A percentile compares a stretch with the other conserved stretches of the same genome.
phyloP scores from a whole-genome alignment of 176 grass and related monocot species.

The Luzula sylvatica region DNA sequence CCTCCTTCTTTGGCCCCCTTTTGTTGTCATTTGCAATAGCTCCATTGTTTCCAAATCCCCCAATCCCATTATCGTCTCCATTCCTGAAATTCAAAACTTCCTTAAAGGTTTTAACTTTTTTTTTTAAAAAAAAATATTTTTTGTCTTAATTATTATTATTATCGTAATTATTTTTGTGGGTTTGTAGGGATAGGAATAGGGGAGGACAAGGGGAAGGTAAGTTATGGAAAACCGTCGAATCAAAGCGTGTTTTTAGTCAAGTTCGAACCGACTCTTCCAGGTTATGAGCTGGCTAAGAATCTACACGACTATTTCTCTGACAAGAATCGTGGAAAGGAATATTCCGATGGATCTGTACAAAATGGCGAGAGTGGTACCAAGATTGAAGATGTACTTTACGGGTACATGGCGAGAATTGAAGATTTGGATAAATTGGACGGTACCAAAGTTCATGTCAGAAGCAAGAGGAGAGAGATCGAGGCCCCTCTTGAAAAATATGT shows the following conservation, averaged over 20 bases:
- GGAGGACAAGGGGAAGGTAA: conserved; percentile 35
- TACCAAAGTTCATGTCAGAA: conserved; percentile 28
- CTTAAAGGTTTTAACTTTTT: conserved; percentile 72
- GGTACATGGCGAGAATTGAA: conserved; percentile 44
- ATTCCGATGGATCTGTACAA: conserved; percentile 27
- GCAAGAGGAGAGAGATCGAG: conserved; percentile 59
- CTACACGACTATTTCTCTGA: conserved; percentile 36
- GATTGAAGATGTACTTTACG: conserved; percentile 41
- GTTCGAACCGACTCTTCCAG: conserved; percentile 56
- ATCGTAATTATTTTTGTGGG: not conserved
- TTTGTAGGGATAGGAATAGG: conserved; percentile 43
- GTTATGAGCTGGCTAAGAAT: conserved; percentile 66
- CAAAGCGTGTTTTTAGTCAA: conserved; percentile 48
- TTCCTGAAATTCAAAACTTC: conserved; percentile 48
- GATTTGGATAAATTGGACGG: conserved; percentile 52
- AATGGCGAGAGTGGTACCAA: conserved; percentile 22
- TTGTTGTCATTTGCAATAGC: conserved; percentile 67
- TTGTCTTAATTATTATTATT: conserved; percentile 6
- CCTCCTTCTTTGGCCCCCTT: conserved; percentile 85
- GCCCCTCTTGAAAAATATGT: conserved; percentile 18
- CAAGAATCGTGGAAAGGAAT: conserved; percentile 52
- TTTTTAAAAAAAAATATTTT: no score
- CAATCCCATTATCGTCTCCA: conserved; percentile 34
- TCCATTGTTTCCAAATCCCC: conserved; percentile 23
- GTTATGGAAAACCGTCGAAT: conserved; percentile 37